These are phyloP conservation scores for Starmerella etchellsii DNA, from an alignment of 805 yeast species.

Conservation along the genomic window DNA sequence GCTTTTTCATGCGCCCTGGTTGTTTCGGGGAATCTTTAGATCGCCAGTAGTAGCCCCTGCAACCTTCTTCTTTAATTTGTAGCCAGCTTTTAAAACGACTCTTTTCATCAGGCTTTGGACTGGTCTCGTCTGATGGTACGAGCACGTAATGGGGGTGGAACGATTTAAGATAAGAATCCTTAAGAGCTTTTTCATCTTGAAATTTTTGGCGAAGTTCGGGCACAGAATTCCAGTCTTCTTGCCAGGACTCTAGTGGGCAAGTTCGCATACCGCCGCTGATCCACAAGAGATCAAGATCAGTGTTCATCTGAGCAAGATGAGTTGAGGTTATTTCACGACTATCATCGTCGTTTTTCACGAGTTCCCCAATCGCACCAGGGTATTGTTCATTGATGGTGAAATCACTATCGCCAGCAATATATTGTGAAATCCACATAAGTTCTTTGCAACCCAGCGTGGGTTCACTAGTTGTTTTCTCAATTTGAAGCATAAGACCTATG, in stretches of 20 bases:
- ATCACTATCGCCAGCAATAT: slow-evolving; percentile 1
- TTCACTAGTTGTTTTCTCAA: neutral
- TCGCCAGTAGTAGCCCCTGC: slow-evolving; percentile 7
- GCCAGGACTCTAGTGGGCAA: slow-evolving; percentile 1
- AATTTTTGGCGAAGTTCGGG: neutral
- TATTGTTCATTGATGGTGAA: neutral
- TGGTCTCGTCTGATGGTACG: neutral
- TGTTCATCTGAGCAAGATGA: slow-evolving; percentile 5
- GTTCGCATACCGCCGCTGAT: slow-evolving; percentile 8
- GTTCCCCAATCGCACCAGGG: slow-evolving; percentile 4
- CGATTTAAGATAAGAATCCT: no score
- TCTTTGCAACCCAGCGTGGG: slow-evolving; percentile 10
- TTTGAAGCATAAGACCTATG: slow-evolving; percentile 1
- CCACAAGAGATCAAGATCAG: slow-evolving; percentile 3
- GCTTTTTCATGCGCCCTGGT: neutral
- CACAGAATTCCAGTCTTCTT: slow-evolving; percentile 1
- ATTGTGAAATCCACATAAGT: slow-evolving; percentile 10
- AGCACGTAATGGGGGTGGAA: slow-evolving; percentile 1
- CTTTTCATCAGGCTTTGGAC: no score
- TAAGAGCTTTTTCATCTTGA: no score
- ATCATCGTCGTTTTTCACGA: neutral
- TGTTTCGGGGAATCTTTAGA: slow-evolving; percentile 1
- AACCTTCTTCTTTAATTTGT: neutral
- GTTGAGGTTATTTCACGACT: neutral
- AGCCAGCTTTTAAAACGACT: neutral